A percentile compares a stretch with the other conserved stretches of the same genome.
Conservation (phyloP, 2,329 filamentous ascomycete genomes). For the Cordyceps cicadae region DNA sequence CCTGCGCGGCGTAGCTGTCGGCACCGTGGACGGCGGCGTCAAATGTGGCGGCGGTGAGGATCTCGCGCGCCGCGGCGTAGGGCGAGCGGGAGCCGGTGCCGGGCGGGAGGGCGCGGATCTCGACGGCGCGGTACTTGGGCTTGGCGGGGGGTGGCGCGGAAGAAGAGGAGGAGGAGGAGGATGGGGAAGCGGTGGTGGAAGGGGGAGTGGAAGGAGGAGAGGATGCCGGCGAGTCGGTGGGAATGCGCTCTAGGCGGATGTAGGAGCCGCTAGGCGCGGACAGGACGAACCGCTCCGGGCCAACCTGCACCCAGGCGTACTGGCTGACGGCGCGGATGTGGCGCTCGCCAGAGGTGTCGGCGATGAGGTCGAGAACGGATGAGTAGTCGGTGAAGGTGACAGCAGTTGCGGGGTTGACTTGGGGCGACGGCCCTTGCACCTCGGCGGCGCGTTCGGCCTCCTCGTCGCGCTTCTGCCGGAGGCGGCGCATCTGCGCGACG, state of each 20-base stretch:
- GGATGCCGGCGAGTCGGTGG: conserved; percentile 9
- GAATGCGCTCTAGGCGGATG: conserved; percentile 41
- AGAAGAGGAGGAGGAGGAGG: background rate
- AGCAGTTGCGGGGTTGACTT: conserved; percentile 24
- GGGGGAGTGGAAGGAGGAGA: background rate
- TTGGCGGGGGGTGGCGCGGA: background rate
- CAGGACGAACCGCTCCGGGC: conserved; percentile 63
- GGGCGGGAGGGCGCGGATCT: conserved; percentile 39
- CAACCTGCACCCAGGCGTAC: conserved; percentile 75
- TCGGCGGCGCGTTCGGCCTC: conserved; percentile 24
- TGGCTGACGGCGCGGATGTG: conserved; percentile 70
- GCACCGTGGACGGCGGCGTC: conserved; percentile 72
- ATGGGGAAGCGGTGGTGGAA: background rate
- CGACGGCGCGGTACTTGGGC: conserved; percentile 35
- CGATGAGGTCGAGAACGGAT: conserved; percentile 82
- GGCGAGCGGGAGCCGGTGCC: conserved; percentile 41
- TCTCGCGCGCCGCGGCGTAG: conserved; percentile 58
- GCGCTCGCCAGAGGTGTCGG: conserved; percentile 68
- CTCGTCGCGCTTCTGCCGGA: conserved; percentile 40
- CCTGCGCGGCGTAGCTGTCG: conserved; percentile 66
- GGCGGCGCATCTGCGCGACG: conserved; percentile 49
- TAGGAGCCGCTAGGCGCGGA: conserved; percentile 55
- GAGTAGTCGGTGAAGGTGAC: conserved; percentile 86
- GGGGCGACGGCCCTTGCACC: background rate
- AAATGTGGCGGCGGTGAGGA: conserved; percentile 60